These are phyloP conservation scores for Asparagopsis taxiformis DNA, from an alignment of 31 red algal species.

Conservation along the genomic window DNA sequence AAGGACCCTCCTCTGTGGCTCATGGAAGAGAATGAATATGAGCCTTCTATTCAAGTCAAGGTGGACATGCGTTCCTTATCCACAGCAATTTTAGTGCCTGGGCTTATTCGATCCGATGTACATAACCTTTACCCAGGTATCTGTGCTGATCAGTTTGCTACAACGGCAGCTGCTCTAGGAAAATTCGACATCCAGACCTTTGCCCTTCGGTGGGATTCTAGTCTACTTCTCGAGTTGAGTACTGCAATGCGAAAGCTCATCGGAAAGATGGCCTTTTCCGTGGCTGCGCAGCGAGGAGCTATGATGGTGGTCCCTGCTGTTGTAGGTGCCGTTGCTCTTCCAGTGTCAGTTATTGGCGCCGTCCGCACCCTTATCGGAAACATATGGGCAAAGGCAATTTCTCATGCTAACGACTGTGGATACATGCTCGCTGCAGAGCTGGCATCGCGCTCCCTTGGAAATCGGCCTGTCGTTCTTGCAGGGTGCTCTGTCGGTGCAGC, in stretches of 20 bases:
- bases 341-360: conserved; percentile 57
- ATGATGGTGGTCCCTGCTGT: conserved; percentile 57
- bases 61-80: conserved; percentile 43
- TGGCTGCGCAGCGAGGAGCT: conserved; percentile 55
- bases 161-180: conserved; percentile 11
- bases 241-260: conserved; percentile 45
- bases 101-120: conserved; percentile 28
- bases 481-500: conserved; percentile 61
- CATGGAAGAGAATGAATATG: conserved; percentile 55
- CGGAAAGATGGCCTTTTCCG: conserved; percentile 52
- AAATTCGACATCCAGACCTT: conserved; percentile 47
- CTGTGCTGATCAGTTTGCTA: conserved; percentile 61
- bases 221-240: conserved; percentile 51
- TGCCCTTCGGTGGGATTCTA: conserved; percentile 65
- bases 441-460: conserved; percentile 52
- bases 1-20: conserved; percentile 63
- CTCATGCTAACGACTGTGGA: conserved; percentile 44
- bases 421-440: conserved; percentile 76
- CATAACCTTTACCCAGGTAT: conserved; percentile 46
- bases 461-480: conserved; percentile 55
- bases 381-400: conserved; percentile 67
- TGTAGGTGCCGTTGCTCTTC: conserved; percentile 59
- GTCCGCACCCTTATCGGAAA: conserved; percentile 61
- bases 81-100: conserved; percentile 55
- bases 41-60: conserved; percentile 20